Base-by-base conservation (phyloP, 2,329 filamentous ascomycete genomes). In the Cryphonectria naterciae region DNA sequence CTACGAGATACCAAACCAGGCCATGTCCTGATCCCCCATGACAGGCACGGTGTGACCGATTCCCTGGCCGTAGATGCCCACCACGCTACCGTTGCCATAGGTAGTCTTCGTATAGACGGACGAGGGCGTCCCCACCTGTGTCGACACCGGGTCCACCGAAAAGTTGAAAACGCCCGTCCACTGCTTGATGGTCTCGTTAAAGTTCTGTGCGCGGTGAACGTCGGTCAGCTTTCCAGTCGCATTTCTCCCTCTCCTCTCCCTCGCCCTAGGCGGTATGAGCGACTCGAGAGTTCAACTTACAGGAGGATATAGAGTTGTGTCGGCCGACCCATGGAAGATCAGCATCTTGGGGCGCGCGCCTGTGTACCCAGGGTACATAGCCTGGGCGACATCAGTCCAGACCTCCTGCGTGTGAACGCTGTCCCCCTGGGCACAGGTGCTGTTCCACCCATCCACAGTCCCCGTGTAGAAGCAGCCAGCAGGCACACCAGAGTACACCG, bases 381-480 rank as follows among this genome's bases (percentile, higher is more conserved):
- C 77, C 66, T 77, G 74, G 0, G 82, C 82, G 37, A 80, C 75
- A 67, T 82, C 78, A 22, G 81, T 81, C 84, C 84, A 85, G 63
- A 80, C 76, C 52, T 76, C 68, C 15, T 80, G 81, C 0, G 81
- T 82, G 67, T 80, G 78, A 39, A 81, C 81, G 69, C 81, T 79
- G 74, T 85, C 80, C 7, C 88, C 88, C 39, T 82, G 79, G 1
- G 87, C 82, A 76, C 88, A 90, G 7, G 83, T 81, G 71, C 81
- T 83, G 80, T 88, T 88, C 87, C 88, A 89, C 62, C 79, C 80
- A 7, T 80, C 77, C 7, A 77, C 77, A 52, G 79, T 78, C 32
- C 75, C 74, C 1, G 82, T 82, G 66, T 76, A 78, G 76, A 88
- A 88, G 78, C 87, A 88, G n/a, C 86, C 86, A 37, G 84, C 85